Conservation (phyloP, 495 filamentous ascomycete species). For the Penicillium ochrochloron region DNA sequence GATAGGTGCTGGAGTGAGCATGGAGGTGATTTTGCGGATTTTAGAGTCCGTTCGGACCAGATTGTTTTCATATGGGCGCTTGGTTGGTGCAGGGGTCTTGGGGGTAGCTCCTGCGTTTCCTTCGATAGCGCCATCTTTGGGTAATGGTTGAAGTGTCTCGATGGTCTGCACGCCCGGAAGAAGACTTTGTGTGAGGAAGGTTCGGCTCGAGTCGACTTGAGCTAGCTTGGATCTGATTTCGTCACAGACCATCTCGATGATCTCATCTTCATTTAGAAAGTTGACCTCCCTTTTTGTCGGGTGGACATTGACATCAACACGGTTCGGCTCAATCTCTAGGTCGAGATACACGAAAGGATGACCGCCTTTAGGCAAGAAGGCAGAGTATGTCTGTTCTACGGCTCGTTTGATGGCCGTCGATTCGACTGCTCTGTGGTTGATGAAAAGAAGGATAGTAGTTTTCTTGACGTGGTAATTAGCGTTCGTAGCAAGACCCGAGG, state of each 20-base stretch:
- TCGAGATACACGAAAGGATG: slow-evolving; percentile 95
- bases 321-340: slow-evolving; percentile 88
- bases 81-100: slow-evolving; percentile 49
- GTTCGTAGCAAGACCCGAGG: slow-evolving; percentile 82
- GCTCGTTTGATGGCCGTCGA: slow-evolving; percentile 87
- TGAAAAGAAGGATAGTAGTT: slow-evolving; percentile 88
- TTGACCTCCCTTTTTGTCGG: slow-evolving; percentile 98
- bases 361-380: slow-evolving; percentile 90
- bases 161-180: slow-evolving; percentile 64
- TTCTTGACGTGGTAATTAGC: slow-evolving; percentile 96
- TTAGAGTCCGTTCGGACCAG: slow-evolving; percentile 90
- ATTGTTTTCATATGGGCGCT: slow-evolving; percentile 82
- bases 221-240: slow-evolving; percentile 79
- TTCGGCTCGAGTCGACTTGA: slow-evolving; percentile 91
- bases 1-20: slow-evolving; percentile 65
- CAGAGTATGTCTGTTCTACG: slow-evolving; percentile 87
- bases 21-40: slow-evolving; percentile 92
- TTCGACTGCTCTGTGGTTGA: slow-evolving; percentile 97
- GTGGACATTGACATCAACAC: slow-evolving; percentile 97
- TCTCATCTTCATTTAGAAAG: slow-evolving; percentile 97
- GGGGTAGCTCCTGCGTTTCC: slow-evolving; percentile 23
- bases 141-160: slow-evolving; percentile 33
- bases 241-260: slow-evolving; percentile 84
- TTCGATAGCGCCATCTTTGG: slow-evolving; percentile 24
- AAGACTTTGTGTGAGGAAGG: slow-evolving; percentile 90